Percentiles rank a stretch among this genome's conserved stretches.
Conservation (phyloP, 805 yeast species). For the Candida broadrunensis region DNA sequence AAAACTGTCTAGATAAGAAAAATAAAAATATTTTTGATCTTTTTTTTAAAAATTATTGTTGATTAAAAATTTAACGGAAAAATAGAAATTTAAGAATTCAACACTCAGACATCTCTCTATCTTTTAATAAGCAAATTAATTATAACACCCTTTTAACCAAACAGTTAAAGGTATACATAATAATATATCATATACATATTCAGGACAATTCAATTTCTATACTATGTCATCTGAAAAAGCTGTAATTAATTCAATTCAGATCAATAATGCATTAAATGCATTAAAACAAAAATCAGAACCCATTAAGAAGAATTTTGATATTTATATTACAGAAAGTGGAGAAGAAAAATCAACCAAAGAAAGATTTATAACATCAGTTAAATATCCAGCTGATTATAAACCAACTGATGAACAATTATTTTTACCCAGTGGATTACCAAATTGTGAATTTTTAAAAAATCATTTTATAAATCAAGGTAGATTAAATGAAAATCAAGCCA, state of each 20-base stretch:
- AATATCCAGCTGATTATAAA: slow-evolving; percentile 60
- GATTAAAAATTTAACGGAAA: too few relatives aligned
- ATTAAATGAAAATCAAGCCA: slow-evolving; percentile 65
- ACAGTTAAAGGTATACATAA: too few relatives aligned
- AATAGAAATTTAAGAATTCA: too few relatives aligned
- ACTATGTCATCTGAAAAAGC: background rate
- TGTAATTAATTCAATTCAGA: slow-evolving; percentile 26
- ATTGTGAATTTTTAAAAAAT: slow-evolving; percentile 63
- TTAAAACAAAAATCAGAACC: slow-evolving; percentile 41
- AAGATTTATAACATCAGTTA: slow-evolving; percentile 53
- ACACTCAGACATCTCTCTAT: too few relatives aligned
- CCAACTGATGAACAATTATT: slow-evolving; percentile 75
- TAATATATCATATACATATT: too few relatives aligned
- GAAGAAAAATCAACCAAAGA: slow-evolving; percentile 51
- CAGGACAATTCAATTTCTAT: too few relatives aligned
- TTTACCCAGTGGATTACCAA: slow-evolving; percentile 60
- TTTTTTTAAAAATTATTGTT: too few relatives aligned
- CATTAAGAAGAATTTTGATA: background rate
- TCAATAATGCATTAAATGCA: slow-evolving; percentile 64
- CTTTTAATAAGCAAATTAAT: too few relatives aligned
- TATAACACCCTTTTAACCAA: too few relatives aligned
- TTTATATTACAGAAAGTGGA: slow-evolving; percentile 60
- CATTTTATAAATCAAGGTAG: slow-evolving; percentile 85
- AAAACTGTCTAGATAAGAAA: too few relatives aligned
- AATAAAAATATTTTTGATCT: too few relatives aligned